Conservation (phyloP, 805 yeast genomes). For the Dipodascus albidus region DNA sequence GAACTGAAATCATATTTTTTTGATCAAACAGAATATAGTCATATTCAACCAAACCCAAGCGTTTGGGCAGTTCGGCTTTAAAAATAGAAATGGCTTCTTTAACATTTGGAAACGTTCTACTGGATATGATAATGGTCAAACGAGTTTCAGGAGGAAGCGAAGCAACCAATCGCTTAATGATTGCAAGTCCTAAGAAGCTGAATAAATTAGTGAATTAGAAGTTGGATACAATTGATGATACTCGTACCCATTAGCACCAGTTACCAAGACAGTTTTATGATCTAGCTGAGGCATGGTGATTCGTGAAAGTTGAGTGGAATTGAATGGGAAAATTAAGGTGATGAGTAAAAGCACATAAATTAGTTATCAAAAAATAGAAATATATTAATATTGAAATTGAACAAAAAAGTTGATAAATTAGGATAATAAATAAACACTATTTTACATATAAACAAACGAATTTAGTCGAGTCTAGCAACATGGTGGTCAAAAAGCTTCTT, state of each 20-base stretch:
- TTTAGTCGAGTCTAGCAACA: constrained; percentile 52
- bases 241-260: constrained; percentile 29
- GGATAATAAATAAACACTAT: neutral
- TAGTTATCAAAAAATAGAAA: too few species aligned
- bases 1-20: constrained; percentile 74
- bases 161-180: constrained; percentile 69
- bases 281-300: constrained; percentile 6
- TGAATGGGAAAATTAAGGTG: neutral
- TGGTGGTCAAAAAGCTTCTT: constrained; percentile 73
- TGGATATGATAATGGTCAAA: constrained; percentile 75
- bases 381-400: too few species aligned
- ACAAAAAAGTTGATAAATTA: too few species aligned
- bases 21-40: constrained; percentile 89
- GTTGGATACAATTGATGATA: neutral
- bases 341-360: neutral
- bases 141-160: constrained; percentile 40
- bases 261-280: constrained; percentile 27
- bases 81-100: constrained; percentile 58
- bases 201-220: neutral
- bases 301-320: neutral
- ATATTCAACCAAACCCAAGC: constrained; percentile 57
- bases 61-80: constrained; percentile 18
- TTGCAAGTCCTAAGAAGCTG: constrained; percentile 73
- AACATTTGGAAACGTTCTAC: constrained; percentile 79
- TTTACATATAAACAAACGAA: too few species aligned